Conservation (phyloP, 495 filamentous ascomycete species). For the Annulohypoxylon nitens region DNA sequence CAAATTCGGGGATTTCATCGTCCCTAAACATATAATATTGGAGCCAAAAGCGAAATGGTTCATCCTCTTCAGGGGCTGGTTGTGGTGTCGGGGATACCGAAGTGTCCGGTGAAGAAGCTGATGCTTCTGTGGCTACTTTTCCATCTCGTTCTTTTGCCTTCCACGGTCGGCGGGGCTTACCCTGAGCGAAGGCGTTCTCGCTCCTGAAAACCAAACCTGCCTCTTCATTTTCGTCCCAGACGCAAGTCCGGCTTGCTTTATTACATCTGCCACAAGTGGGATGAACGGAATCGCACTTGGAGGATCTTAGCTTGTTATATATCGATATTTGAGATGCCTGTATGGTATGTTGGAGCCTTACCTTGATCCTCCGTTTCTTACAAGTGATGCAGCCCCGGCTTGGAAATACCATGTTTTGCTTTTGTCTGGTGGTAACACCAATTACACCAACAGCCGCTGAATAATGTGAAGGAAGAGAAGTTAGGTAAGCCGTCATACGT, state of each 20-base stretch:
- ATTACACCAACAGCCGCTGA: background rate
- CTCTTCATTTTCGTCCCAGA: conserved; percentile 48
- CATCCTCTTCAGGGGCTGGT: conserved; percentile 31
- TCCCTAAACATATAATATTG: conserved; percentile 22
- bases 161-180: conserved; percentile 49
- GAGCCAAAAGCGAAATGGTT: conserved; percentile 31
- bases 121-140: conserved; percentile 17
- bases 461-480: background rate
- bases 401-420: conserved; percentile 32
- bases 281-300: conserved; percentile 49
- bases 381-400: conserved; percentile 37
- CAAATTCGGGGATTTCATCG: conserved; percentile 41
- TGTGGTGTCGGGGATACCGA: conserved; percentile 16
- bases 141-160: conserved; percentile 13
- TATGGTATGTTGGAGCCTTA: conserved; percentile 2
- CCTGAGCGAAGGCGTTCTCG: conserved; percentile 54
- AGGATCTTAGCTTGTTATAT: conserved; percentile 11
- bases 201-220: conserved; percentile 49
- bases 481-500: background rate
- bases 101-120: conserved; percentile 1
- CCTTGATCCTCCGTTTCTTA: conserved; percentile 33
- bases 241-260: conserved; percentile 48
- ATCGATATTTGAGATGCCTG: background rate
- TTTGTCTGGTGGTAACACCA: background rate
- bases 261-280: conserved; percentile 48